Percentiles rank a stretch among this genome's conserved stretches.
phyloP scores from a whole-genome alignment of 176 grass and related monocot genomes.

The Phyllostachys edulis region DNA sequence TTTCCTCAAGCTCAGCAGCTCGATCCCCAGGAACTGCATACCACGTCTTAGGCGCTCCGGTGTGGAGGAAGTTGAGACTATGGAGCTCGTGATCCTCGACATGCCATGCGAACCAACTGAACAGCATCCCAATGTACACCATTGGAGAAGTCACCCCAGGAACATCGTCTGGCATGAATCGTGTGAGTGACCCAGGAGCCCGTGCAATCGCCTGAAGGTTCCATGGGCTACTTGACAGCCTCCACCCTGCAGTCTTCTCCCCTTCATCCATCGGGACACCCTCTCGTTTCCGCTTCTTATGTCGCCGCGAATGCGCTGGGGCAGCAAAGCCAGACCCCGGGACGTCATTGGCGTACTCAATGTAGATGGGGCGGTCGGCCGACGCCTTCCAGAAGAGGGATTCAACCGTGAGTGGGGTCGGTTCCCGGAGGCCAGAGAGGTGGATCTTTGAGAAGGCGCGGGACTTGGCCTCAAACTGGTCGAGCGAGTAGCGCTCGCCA shows the following conservation, averaged over 20 bases:
- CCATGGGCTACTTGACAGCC: slow-evolving; percentile 86
- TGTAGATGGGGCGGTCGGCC: slow-evolving; percentile 65
- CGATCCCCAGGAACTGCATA: slow-evolving; percentile 67
- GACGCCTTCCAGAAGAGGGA: slow-evolving; percentile 87
- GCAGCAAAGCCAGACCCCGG: slow-evolving; percentile 79
- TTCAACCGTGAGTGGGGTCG: slow-evolving; percentile 62
- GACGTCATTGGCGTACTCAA: slow-evolving; percentile 97
- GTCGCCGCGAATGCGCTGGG: slow-evolving; percentile 3
- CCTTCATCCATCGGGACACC: slow-evolving; percentile 15
- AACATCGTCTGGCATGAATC: slow-evolving; percentile 97
- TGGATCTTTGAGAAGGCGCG: slow-evolving; percentile 62
- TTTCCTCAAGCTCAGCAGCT: slow-evolving; percentile 70
- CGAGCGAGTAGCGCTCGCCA: slow-evolving; percentile 78
- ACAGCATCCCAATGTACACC: slow-evolving; percentile 98
- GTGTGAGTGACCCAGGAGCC: slow-evolving; percentile 76
- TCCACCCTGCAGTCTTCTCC: slow-evolving; percentile 60
- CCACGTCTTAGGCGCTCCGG: slow-evolving; percentile 83
- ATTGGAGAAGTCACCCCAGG: slow-evolving; percentile 91
- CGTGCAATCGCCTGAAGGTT: slow-evolving; percentile 85
- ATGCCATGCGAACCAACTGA: slow-evolving; percentile 98
- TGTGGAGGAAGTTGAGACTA: slow-evolving; percentile 90
- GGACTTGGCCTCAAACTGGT: slow-evolving; percentile 89
- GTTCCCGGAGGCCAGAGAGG: slow-evolving; percentile 60
- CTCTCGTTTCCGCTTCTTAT: slow-evolving; percentile 43
- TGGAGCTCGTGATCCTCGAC: slow-evolving; percentile 97